Evolutionary conservation across 2,329 filamentous ascomycete genomes (phyloP), one percentile per base, ranked within the genome.

Genomic region (Emydomyces testavorans): DNA sequence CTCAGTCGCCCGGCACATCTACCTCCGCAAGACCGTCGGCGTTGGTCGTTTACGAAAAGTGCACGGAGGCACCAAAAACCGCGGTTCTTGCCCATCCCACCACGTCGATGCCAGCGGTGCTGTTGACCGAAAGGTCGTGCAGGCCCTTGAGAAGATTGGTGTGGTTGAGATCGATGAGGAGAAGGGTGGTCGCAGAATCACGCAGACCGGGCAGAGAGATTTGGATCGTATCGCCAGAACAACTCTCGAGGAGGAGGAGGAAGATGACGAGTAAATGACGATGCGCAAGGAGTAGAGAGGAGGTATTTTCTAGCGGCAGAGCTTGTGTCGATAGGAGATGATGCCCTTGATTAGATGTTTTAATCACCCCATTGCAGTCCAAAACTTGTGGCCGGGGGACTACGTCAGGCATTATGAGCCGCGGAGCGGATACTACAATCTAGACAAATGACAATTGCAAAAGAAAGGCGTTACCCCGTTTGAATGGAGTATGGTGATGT

Each of bases 11-110:
- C 88, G 89, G 68, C 90, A 96, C 79, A 83, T 98, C 78, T 98
- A 98, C 80, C 79, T 98, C 72, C 85, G 92, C 77, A 98, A 98
- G 81, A 95, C 89, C 56, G 89, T 98, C 69, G 92, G 92, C 79
- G 87, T 98, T 62, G 92, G 92, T 74, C 88, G 92, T 68, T 82
- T 98, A 63, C 85, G 90, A 73, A 94, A 94, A 78, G 85, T 84
- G 58, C 92, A 98, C 81, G 92, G 88, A 65, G 84, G 80, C 62
- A 84, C 85, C 77, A 95, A 94, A 83, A 98, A 96, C 84, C 88
- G 92, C 63, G 92, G 92, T 64, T 80, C 80, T 62, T 80, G 84
- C 61, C 92, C 92, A 69, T 86, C 82, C 58, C 83, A 94, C 75
- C 92, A 98, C 80, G 86, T 94, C 65, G 85, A 95, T 69, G 92